These are phyloP conservation scores for Blastomyces gilchristii DNA, from an alignment of 2,329 filamentous ascomycete genomes.

Conservation along the genomic window DNA sequence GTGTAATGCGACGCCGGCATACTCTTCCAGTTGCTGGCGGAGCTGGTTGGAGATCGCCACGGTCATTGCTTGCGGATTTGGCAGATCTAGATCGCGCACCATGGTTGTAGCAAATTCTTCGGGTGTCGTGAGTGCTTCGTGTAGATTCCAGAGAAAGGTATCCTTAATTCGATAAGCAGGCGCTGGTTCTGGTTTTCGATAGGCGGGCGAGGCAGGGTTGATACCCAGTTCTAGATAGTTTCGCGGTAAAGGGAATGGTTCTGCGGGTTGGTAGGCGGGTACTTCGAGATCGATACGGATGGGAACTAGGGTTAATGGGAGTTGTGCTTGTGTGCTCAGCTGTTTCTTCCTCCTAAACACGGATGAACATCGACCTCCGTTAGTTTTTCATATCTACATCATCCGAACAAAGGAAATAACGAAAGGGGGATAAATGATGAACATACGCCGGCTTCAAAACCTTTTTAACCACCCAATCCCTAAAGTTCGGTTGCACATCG, in stretches of 20 bases:
- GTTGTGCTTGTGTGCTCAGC: constrained; percentile 54
- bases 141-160: constrained; percentile 95
- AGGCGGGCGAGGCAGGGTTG: constrained; percentile 64
- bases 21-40: constrained; percentile 87
- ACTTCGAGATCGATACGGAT: constrained; percentile 96
- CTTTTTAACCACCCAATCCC: constrained; percentile 86
- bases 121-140: constrained; percentile 86
- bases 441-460: constrained; percentile 37
- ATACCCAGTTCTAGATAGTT: constrained; percentile 32
- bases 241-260: constrained; percentile 39
- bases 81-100: constrained; percentile 87
- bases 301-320: constrained; percentile 84
- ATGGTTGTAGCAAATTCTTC: constrained; percentile 89
- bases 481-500: constrained; percentile 79
- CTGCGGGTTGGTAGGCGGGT: constrained; percentile 50
- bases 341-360: constrained; percentile 47
- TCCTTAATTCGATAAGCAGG: constrained; percentile 84
- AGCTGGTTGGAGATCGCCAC: constrained; percentile 87
- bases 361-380: neutral
- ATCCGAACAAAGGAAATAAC: neutral
- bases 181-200: constrained; percentile 66
- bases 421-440: neutral
- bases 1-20: constrained; percentile 86
- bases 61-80: constrained; percentile 58
- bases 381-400: neutral